phyloP scores from a whole-genome alignment of 2,329 filamentous ascomycete species.

The Colletotrichum musicola region DNA sequence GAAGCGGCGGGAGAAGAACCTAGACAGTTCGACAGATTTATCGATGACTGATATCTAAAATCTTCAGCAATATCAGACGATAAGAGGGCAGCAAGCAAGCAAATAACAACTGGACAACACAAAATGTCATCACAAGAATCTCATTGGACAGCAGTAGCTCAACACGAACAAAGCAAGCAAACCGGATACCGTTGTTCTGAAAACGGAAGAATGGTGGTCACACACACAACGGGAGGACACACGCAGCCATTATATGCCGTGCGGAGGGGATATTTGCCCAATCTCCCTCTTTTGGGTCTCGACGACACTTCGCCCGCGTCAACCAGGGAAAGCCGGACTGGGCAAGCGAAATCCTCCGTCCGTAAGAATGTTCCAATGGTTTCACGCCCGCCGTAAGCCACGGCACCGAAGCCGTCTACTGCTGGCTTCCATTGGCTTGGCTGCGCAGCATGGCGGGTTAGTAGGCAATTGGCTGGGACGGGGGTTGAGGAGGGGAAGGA shows the following conservation, averaged over 20 bases:
- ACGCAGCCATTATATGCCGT: neutral
- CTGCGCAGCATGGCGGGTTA: conserved; percentile 41
- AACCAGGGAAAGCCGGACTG: neutral
- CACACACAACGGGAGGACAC: neutral
- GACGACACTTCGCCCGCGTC: too few species aligned
- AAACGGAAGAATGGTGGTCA: neutral
- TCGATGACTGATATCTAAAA: neutral
- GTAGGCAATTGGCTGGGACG: conserved; percentile 38
- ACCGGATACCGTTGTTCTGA: neutral
- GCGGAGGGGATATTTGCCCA: neutral
- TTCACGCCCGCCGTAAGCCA: conserved; percentile 14
- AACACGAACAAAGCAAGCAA: neutral
- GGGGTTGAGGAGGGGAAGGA: conserved; percentile 41
- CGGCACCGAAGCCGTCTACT: neutral
- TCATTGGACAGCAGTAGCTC: neutral
- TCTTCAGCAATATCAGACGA: neutral
- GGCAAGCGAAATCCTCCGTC: conserved; percentile 14
- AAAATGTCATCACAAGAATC: neutral
- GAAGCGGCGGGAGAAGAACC: neutral
- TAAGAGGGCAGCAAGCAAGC: neutral
- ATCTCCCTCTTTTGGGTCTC: neutral
- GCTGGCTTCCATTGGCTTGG: neutral
- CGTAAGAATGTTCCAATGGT: conserved; percentile 12
- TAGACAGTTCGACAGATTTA: neutral
- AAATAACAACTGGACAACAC: neutral